Conservation (phyloP, 2,329 filamentous ascomycete species). For the Calonectria leucothoes region DNA sequence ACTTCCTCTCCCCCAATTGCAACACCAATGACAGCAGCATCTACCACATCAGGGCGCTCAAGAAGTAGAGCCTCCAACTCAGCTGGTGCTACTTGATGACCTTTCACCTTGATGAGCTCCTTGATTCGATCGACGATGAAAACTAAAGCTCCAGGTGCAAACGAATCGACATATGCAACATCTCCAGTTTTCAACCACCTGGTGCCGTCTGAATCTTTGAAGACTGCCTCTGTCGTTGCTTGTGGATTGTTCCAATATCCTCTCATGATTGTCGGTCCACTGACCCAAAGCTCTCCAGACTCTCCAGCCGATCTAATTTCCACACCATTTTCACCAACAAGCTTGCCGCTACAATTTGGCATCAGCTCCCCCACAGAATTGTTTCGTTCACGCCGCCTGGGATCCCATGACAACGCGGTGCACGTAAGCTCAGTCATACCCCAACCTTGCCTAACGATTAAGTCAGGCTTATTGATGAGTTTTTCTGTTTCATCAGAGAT, state of each 20-base stretch:
- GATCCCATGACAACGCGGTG: slow-evolving; percentile 73
- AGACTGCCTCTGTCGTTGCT: slow-evolving; percentile 71
- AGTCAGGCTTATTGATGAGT: slow-evolving; percentile 53
- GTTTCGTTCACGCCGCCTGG: slow-evolving; percentile 59
- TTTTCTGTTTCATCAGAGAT: slow-evolving; percentile 59
- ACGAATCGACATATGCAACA: slow-evolving; percentile 73
- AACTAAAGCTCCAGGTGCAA: slow-evolving; percentile 57
- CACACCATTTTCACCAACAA: slow-evolving; percentile 68
- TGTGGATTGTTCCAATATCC: slow-evolving; percentile 80
- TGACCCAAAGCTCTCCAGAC: slow-evolving; percentile 79
- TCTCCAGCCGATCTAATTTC: slow-evolving; percentile 59
- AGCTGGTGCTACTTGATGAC: slow-evolving; percentile 80
- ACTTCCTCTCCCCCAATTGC: slow-evolving; percentile 61
- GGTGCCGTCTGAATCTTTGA: slow-evolving; percentile 57
- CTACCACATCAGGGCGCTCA: slow-evolving; percentile 74
- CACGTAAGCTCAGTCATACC: slow-evolving; percentile 90
- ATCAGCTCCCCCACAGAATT: slow-evolving; percentile 49
- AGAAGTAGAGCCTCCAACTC: slow-evolving; percentile 81
- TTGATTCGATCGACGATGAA: slow-evolving; percentile 79
- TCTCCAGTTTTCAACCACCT: slow-evolving; percentile 83
- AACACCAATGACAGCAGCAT: slow-evolving; percentile 72
- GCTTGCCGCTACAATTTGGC: slow-evolving; percentile 61
- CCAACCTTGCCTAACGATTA: slow-evolving; percentile 75
- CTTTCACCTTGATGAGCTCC: slow-evolving; percentile 74
- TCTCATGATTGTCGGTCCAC: slow-evolving; percentile 77